Evolutionary conservation across 176 grass and related monocot species (phyloP), one percentile per base, ranked within the genome.

Genomic region (Oryza meyeriana): DNA sequence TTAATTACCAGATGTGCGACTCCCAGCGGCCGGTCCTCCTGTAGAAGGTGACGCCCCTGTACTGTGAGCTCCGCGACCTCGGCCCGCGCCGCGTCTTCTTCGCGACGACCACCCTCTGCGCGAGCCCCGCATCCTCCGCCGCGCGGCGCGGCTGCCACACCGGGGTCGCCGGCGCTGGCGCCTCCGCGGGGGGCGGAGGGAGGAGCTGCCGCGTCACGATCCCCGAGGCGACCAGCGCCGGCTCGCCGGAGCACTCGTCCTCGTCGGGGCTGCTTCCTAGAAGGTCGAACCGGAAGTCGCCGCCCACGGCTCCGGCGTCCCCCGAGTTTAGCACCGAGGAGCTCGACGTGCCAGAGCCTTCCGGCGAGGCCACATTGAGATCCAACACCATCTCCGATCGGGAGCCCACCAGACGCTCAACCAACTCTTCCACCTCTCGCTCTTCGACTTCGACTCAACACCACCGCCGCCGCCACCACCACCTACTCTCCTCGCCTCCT

Each of bases 1-100:
- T 55, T 55, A n/a, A 74, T 69, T 34, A 99, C 96, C 96, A 99
- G 66, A 99, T 99, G 78, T 99, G 96, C 27, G 96, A 99, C 78
- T 99, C 96, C 96, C 96, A 99, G 32, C 96, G 88, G 8, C 96
- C 96, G 12, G 96, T 99, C 72, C 96, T 80, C 76, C 96, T 42
- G 83, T 99, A 99, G 93, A 95, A 99, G 75, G 96, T 99, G 80
- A 99, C 96, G 66, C 96, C 96, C 38, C 96, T 71, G 77, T 99
- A 99, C 82, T 99, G 96, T 71, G 96, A 99, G 83, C 93, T 99
- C 6, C 96, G 87, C 13, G 96, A 99, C 87, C 96, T 87, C 14
- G 96, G 96, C 41, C 96, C 96, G 0, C 96, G 88, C 26, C 96
- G 76, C 55, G 88, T 92, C 85, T 99, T 99, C 96, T 99, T 98